phyloP scores from a whole-genome alignment of 75 land plant species.

The Picea glauca region DNA sequence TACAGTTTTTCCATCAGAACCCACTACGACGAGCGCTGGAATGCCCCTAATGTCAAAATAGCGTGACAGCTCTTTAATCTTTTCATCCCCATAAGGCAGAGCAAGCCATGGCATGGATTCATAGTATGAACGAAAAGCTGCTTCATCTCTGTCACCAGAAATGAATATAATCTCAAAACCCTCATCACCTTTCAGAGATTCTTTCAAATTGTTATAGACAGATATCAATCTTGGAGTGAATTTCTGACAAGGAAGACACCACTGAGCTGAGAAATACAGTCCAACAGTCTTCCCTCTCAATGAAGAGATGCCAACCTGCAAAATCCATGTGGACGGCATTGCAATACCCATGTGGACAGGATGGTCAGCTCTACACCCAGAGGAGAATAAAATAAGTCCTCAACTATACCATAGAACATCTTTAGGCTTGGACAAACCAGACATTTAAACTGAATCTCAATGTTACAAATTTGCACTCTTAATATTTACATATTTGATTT shows the following conservation, averaged over 20 bases:
- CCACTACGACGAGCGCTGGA: constrained; percentile 51
- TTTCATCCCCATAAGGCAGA: constrained; percentile 42
- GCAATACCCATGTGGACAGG: background rate
- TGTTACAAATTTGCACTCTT: background rate
- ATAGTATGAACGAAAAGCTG: constrained; percentile 31
- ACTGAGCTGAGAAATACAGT: constrained; percentile 62
- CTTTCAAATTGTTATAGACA: constrained; percentile 54
- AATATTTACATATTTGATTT: too few species aligned
- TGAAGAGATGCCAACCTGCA: constrained; percentile 16
- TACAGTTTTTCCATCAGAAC: constrained; percentile 65
- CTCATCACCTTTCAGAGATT: constrained; percentile 13
- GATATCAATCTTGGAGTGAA: constrained; percentile 54
- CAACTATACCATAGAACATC: background rate
- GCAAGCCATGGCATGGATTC: constrained; percentile 71
- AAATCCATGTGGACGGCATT: background rate
- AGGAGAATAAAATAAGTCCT: background rate
- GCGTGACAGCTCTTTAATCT: constrained; percentile 22
- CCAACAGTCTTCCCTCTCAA: constrained; percentile 58
- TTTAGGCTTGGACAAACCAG: background rate
- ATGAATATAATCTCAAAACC: constrained; percentile 61
- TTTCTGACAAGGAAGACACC: constrained; percentile 54
- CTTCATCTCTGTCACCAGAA: constrained; percentile 56
- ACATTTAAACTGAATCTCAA: background rate
- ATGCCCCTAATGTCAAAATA: constrained; percentile 56
- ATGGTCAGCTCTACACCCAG: background rate